Evolutionary conservation across 108 stramenopile species (phyloP), one percentile per base, ranked within the genome.

Genomic region (Thalassiosira profunda): DNA sequence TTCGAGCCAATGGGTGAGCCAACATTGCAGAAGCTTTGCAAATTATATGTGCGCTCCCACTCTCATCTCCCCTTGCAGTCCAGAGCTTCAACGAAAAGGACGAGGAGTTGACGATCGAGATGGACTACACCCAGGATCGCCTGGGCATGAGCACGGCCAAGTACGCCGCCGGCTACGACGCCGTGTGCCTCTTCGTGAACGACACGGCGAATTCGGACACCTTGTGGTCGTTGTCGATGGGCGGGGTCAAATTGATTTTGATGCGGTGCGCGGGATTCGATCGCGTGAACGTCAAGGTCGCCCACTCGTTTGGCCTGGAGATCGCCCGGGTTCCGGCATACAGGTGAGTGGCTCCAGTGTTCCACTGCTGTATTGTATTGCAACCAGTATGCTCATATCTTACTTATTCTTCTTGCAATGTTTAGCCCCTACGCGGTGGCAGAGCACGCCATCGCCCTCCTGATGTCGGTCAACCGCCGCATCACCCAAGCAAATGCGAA

Each of bases 381-480:
- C n/a, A n/a, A n/a, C n/a, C n/a, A n/a, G n/a, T n/a, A n/a, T n/a
- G n/a, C n/a, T n/a, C n/a, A n/a, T n/a, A n/a, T n/a, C n/a, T n/a
- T n/a, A n/a, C n/a, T n/a, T n/a, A n/a, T n/a, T n/a, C n/a, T n/a
- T n/a, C n/a, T n/a, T n/a, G n/a, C n/a, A n/a, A n/a, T n/a, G n/a
- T n/a, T n/a, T n/a, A n/a, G n/a, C 49, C 90, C 92, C 8, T 91
- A 93, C 72, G 92, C 92, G 3, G 88, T 93, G 1, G 89, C 92
- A 23, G 92, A 93, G 74, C 84, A 87, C 53, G 87, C 85, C 5
- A 80, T 93, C 45, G 81, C 88, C 18, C 75, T 93, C 31, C 80
- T 91, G 63, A 89, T 93, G 92, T 56, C 83, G 20, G 63, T 93
- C 21, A 91, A 90, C 54, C 74, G 92, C 14, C 80, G 83, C 59